Evolutionary conservation across 768 basidiomycete species (phyloP), one percentile per base, ranked within the genome.

Genomic region (Suillus alpinus): DNA sequence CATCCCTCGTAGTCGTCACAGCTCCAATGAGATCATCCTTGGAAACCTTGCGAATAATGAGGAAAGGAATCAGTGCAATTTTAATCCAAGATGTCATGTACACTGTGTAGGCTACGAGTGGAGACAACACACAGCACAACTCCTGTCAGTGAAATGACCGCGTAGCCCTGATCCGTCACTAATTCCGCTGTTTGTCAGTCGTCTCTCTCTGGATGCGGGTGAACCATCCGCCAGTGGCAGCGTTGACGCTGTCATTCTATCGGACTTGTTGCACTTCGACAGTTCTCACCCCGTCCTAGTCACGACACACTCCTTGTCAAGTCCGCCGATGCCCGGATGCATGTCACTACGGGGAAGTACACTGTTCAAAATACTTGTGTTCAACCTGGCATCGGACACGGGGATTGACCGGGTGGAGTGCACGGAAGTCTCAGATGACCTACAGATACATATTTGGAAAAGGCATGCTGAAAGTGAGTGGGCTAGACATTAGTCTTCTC

Each of bases 221-320:
- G 7, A 37, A 57, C 58, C 57, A 57, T 16, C 46, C 47, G 76
- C 75, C 0, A 90, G 80, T 69, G 86, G 89, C 65, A 76, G 76
- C 0, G 90, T 80, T 69, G 87, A 89, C 64, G 65, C 82, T 18
- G 75, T 91, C 55, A 81, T 92, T 59, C 78, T 89, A 51, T 90
- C 87, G 3, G 89, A 92, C 73, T 77, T 92, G 12, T 78, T 92
- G 29, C 87, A 90, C 71, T 89, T 91, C 68, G 77, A 84, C 67
- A 65, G 67, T 57, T 87, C 84, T 46, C 89, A 90, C 69, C 79
- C 76, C 59, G 79, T 71, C 23, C 78, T 90, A 40, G 68, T 91
- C 29, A 62, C 70, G 4, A 86, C 88, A 0, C 74, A 31, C 78
- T 91, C 13, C 80, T 91, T 10, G 71, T 75, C 13, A 79, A 69